A percentile compares a stretch with the other conserved stretches of the same genome.
These are phyloP conservation scores for Talaromyces stipitatus DNA, from an alignment of 495 filamentous ascomycete genomes.

Conservation along the genomic window DNA sequence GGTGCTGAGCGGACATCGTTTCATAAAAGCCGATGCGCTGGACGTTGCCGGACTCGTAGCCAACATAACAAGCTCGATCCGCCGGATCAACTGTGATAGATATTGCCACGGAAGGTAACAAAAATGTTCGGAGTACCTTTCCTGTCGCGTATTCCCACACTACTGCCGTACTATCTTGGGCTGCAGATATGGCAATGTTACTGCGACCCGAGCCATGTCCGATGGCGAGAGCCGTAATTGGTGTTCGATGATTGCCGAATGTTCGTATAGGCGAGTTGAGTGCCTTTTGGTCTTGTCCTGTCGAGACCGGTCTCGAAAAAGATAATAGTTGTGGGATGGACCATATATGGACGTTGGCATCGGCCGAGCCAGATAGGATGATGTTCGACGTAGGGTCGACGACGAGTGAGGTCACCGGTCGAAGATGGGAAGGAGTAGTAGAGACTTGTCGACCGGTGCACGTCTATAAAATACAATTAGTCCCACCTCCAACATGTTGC, in stretches of 20 bases:
- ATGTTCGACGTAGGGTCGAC: constrained; percentile 66
- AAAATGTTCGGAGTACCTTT: constrained; percentile 63
- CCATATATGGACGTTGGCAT: constrained; percentile 89
- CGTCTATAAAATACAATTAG: constrained; percentile 43
- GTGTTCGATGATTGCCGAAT: constrained; percentile 72
- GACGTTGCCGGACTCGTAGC: constrained; percentile 75
- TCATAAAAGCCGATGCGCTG: constrained; percentile 75
- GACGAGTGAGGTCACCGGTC: constrained; percentile 69
- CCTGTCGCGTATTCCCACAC: constrained; percentile 86
- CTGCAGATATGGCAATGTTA: constrained; percentile 70
- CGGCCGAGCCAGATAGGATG: constrained; percentile 78
- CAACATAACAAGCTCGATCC: constrained; percentile 72
- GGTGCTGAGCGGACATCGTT: constrained; percentile 37
- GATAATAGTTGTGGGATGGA: constrained; percentile 66
- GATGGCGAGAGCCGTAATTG: constrained; percentile 60
- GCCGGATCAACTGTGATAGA: constrained; percentile 75
- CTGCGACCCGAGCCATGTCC: constrained; percentile 60
- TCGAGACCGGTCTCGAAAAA: constrained; percentile 38
- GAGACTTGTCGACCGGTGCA: constrained; percentile 81
- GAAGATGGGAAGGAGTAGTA: constrained; percentile 82
- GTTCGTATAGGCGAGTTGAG: constrained; percentile 53
- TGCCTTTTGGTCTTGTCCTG: constrained; percentile 26
- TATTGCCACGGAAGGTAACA: constrained; percentile 63
- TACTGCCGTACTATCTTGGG: constrained; percentile 73
- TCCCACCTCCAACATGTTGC: background rate